Base-by-base conservation (phyloP, 331 rosid species). In the Cucumis variabilis region DNA sequence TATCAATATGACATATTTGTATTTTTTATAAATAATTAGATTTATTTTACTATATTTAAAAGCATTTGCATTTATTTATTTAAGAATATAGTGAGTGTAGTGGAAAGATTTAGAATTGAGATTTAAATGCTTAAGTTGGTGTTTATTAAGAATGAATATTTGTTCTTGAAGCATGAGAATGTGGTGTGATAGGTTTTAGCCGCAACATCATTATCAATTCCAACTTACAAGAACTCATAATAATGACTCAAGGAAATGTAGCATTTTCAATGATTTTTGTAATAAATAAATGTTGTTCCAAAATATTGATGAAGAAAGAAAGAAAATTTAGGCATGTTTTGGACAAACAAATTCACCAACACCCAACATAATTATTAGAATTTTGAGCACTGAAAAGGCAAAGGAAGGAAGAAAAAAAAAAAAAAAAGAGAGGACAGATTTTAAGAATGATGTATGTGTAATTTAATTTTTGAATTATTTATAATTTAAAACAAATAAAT, bases 271-370 rank as follows among this genome's bases (percentile, higher is more conserved):
- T 84, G 25, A 16, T 84, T 68, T 60, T 66, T 44, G 8, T 48
- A 23, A 44, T 44, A 41, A 66, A 65, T 41, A 68, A 41, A 65
- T 41, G 3, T 5, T 2, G 1, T 46, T 58, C 65, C 65, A 27
- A 53, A 2, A 12, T 7, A 2, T 8, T 50, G 5, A 15, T 17
- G 4, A 51, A 44, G n/a, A 23, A 44, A 81, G 17, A 9, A 10
- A 27, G 19, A 68, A 68, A 50, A 44, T 21, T n/a, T 50, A 71
- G 33, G 33, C 17, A 51, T 30, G 48, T 85, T 63, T 88, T 28
- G 87, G 91, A 91, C 67, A 86, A 89, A 81, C 90, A 88, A 21
- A 50, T 86, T 90, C 92, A 88, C 90, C 30, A 85, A 89, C 83
- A 80, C 60, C 86, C 85, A 90, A 89, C 76, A 86, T 86, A 84